Conservation (phyloP, 805 yeast genomes). For the Cyberlindnera maritima region DNA sequence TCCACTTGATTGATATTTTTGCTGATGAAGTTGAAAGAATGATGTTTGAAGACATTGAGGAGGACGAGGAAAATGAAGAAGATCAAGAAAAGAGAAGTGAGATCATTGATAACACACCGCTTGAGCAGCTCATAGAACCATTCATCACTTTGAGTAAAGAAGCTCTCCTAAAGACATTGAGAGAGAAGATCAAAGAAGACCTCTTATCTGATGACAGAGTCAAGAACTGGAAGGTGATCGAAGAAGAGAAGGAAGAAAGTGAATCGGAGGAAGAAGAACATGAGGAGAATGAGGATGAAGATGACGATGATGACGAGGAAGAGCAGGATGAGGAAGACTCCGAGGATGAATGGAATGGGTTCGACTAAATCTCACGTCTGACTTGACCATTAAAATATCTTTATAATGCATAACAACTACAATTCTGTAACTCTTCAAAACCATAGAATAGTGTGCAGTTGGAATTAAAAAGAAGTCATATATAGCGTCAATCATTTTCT, state of each 20-base stretch:
- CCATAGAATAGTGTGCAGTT: background rate
- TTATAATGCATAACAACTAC: background rate
- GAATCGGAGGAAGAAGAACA: slow-evolving; percentile 21
- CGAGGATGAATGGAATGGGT: slow-evolving; percentile 44
- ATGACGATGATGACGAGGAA: slow-evolving; percentile 28
- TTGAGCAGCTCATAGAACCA: slow-evolving; percentile 55
- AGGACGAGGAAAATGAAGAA: slow-evolving; percentile 39
- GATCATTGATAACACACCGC: slow-evolving; percentile 47
- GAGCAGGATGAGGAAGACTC: slow-evolving; percentile 20
- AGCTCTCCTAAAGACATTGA: slow-evolving; percentile 60
- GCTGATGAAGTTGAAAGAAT: slow-evolving; percentile 80
- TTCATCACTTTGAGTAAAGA: slow-evolving; percentile 49
- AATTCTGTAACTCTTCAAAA: background rate
- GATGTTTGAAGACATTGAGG: slow-evolving; percentile 48
- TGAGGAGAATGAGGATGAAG: slow-evolving; percentile 16
- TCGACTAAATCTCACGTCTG: slow-evolving; percentile 24
- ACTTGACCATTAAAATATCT: background rate
- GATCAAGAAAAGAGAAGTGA: slow-evolving; percentile 35
- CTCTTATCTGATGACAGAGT: slow-evolving; percentile 64
- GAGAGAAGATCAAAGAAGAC: slow-evolving; percentile 62
- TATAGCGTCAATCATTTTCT: background rate
- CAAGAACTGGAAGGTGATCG: slow-evolving; percentile 56
- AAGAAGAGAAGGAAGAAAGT: slow-evolving; percentile 15
- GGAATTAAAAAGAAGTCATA: background rate
- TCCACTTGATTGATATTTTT: slow-evolving; percentile 81